Conservation (phyloP, 2,329 filamentous ascomycete species). For the Cadophora sp. region DNA sequence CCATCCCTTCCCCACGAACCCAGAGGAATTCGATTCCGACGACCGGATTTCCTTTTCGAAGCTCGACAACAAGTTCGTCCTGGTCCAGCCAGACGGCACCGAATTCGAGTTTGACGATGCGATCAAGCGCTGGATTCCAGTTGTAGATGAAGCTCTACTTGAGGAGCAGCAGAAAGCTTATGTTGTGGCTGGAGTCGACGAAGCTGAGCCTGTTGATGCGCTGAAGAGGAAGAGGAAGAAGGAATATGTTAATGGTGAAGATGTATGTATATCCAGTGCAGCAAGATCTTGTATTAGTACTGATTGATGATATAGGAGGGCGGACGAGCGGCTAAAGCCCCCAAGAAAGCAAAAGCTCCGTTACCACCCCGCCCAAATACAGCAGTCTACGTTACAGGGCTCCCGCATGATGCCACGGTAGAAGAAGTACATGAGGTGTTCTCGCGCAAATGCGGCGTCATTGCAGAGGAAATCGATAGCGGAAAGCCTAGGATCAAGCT, state of each 20-base stretch:
- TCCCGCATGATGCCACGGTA: conserved; percentile 79
- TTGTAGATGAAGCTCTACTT: conserved; percentile 66
- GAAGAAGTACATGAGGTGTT: conserved; percentile 86
- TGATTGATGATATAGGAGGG: conserved; percentile 38
- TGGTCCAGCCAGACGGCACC: conserved; percentile 82
- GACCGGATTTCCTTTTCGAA: conserved; percentile 88
- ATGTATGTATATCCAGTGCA: conserved; percentile 49
- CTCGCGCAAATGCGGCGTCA: conserved; percentile 83
- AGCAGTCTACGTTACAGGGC: conserved; percentile 88
- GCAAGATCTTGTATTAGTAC: conserved; percentile 7
- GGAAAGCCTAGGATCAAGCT: conserved; percentile 90
- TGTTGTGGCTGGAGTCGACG: conserved; percentile 64
- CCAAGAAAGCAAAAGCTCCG: conserved; percentile 44
- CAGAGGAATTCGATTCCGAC: conserved; percentile 69
- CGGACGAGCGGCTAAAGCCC: conserved; percentile 42
- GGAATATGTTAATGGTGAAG: conserved; percentile 53
- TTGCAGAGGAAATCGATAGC: conserved; percentile 92
- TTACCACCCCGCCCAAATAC: conserved; percentile 70
- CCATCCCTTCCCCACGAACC: conserved; percentile 41
- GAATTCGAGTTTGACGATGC: conserved; percentile 84
- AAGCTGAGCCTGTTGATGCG: conserved; percentile 56
- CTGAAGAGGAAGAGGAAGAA: conserved; percentile 59
- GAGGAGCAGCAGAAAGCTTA: conserved; percentile 68
- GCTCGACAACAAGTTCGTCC: conserved; percentile 79
- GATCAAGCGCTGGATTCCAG: conserved; percentile 77